A percentile compares a stretch with the other conserved stretches of the same genome.
Conservation (phyloP, 179 eudicot genomes). For the Spergularia azorica region DNA sequence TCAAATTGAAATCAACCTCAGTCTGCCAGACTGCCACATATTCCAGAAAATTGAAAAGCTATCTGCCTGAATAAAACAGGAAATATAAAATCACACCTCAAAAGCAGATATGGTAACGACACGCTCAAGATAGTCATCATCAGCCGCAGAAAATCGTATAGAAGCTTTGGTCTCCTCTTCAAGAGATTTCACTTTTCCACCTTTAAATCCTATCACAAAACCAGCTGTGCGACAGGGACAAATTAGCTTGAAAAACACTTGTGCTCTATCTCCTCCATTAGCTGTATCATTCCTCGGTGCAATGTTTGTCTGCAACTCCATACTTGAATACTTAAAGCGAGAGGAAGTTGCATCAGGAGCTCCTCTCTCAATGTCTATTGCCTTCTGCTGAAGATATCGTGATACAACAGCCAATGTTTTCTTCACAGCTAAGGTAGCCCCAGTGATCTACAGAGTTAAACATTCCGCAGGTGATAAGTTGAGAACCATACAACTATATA, state of each 20-base stretch:
- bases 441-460: conserved; percentile 32
- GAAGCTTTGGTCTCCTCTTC: conserved; percentile 38
- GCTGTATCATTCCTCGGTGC: neutral
- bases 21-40: neutral
- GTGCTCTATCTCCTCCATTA: conserved; percentile 12
- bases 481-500: neutral
- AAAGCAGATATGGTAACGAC: conserved; percentile 34
- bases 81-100: conserved; percentile 31
- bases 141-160: conserved; percentile 26
- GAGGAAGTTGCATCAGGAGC: conserved; percentile 19
- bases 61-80: neutral
- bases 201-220: conserved; percentile 35
- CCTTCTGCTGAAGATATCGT: conserved; percentile 32
- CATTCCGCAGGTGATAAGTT: neutral
- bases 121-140: conserved; percentile 28
- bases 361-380: conserved; percentile 12
- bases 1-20: neutral
- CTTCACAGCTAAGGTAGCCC: conserved; percentile 35
- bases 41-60: neutral
- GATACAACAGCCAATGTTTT: conserved; percentile 38
- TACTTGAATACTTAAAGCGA: conserved; percentile 15
- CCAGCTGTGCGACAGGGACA: conserved; percentile 35
- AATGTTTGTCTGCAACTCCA: conserved; percentile 8
- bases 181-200: conserved; percentile 33
- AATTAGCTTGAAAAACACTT: conserved; percentile 39